A percentile compares a stretch with the other conserved stretches of the same genome.
Conservation (phyloP, 176 grass and related monocot genomes). For the Oryza rufipogon region DNA sequence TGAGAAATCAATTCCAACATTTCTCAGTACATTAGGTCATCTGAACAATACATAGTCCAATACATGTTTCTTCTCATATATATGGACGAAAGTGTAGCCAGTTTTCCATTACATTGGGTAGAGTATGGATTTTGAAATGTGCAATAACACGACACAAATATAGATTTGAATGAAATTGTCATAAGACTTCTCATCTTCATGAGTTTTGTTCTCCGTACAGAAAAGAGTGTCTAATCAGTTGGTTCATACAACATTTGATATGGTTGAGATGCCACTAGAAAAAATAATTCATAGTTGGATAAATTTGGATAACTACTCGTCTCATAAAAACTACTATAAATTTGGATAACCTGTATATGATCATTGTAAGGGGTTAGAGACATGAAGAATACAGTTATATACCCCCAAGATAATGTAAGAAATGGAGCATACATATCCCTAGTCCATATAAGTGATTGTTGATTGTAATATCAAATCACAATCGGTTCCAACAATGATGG, state of each 20-base stretch:
- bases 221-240: not conserved
- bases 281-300: not conserved
- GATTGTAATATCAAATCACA: not conserved
- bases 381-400: not conserved
- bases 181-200: not conserved
- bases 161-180: not conserved
- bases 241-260: not conserved
- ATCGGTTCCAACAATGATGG: not conserved
- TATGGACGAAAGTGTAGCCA: not conserved
- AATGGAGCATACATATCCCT: not conserved
- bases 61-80: not conserved
- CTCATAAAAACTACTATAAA: not conserved
- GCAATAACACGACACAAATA: not conserved
- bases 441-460: not conserved
- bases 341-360: not conserved
- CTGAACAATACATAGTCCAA: not conserved
- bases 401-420: not conserved
- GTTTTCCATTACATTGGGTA: not conserved
- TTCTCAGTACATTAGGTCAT: not conserved
- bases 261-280: not conserved
- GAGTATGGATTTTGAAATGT: not conserved
- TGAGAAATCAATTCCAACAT: not conserved
- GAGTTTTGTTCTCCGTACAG: not conserved
- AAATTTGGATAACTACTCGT: not conserved
- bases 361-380: constrained; percentile 1